Conservation (phyloP, 768 basidiomycete species). For the Boletus tomentosulus region DNA sequence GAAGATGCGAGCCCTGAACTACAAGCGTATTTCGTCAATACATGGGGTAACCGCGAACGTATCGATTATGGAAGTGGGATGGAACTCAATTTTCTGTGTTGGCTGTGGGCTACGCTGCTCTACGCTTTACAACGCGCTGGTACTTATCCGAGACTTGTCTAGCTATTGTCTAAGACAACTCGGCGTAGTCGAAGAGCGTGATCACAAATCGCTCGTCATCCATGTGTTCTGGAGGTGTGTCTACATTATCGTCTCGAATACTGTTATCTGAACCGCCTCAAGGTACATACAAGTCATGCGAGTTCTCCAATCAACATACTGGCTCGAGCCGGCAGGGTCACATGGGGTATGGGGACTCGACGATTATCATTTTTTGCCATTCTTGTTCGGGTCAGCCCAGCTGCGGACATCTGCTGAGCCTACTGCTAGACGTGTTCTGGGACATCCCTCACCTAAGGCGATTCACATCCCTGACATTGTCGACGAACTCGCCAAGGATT, state of each 20-base stretch:
- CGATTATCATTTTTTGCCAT: conserved; percentile 95
- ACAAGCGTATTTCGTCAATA: conserved; percentile 74
- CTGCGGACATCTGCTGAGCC: conserved; percentile 30
- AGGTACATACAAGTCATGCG: conserved; percentile 82
- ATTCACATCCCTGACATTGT: conserved; percentile 91
- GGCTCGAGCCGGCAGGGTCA: conserved; percentile 98
- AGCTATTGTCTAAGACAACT: conserved; percentile 81
- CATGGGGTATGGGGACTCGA: conserved; percentile 98
- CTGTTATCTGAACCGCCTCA: background rate
- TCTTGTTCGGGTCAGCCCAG: conserved; percentile 83
- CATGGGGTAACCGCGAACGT: conserved; percentile 88
- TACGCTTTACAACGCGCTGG: background rate
- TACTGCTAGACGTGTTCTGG: conserved; percentile 30
- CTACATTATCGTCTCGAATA: background rate
- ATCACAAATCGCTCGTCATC: conserved; percentile 73
- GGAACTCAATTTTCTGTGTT: conserved; percentile 97
- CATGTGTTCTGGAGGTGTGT: conserved; percentile 84
- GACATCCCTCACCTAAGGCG: conserved; percentile 84
- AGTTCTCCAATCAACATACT: conserved; percentile 85
- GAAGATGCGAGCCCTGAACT: conserved; percentile 61
- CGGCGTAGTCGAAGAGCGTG: conserved; percentile 55
- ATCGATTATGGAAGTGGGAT: conserved; percentile 99
- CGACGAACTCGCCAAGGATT: conserved; percentile 86
- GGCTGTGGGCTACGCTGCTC: conserved; percentile 62
- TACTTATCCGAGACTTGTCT: conserved; percentile 1